Conservation (phyloP, 169 alveolate species). For the Plasmodium cynomolgi region DNA sequence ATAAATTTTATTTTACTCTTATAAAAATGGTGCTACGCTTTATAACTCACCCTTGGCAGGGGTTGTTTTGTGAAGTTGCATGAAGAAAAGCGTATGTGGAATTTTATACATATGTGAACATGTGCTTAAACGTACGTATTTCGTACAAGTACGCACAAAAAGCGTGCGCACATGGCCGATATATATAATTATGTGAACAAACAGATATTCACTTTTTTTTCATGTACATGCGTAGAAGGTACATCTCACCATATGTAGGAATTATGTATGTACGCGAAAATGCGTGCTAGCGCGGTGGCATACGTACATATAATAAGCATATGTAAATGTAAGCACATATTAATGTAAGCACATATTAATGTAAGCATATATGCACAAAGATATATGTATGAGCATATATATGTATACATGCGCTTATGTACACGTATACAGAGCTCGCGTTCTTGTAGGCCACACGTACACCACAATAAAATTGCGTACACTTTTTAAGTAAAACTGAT, state of each 20-base stretch:
- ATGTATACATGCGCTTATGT: neutral
- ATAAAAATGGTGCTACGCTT: neutral
- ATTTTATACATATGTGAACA: constrained; percentile 2
- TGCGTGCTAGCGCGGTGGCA: neutral
- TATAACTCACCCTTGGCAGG: neutral
- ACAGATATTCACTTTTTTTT: neutral
- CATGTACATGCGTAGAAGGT: neutral
- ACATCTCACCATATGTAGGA: neutral
- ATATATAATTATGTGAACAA: constrained; percentile 2
- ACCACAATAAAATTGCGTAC: neutral
- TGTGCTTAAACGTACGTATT: neutral
- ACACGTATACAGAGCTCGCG: neutral
- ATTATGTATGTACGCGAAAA: neutral
- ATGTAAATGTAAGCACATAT: neutral
- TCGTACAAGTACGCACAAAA: neutral
- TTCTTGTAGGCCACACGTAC: neutral
- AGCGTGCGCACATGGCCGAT: neutral
- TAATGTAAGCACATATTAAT: neutral
- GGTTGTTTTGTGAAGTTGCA: constrained; percentile 5
- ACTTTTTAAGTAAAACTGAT: neutral
- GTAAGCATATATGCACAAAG: neutral
- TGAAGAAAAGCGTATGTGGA: neutral
- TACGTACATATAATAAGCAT: neutral
- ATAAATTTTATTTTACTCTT: neutral
- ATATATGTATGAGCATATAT: neutral